phyloP scores from a whole-genome alignment of 164 flowering plant genomes.

The Macadamia integrifolia region DNA sequence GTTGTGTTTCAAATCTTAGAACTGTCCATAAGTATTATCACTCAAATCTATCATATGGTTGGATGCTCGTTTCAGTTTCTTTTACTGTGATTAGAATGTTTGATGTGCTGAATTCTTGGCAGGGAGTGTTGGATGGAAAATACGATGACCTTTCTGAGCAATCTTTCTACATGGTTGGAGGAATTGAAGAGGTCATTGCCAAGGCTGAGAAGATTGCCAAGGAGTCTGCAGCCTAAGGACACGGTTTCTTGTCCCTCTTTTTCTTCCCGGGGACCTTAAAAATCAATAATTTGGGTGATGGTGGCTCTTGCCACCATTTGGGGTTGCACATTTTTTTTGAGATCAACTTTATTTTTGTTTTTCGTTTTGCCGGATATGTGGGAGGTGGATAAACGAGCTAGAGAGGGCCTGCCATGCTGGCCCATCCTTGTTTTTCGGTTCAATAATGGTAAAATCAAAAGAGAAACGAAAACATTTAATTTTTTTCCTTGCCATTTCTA shows the following conservation, averaged over 20 bases:
- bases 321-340: conserved; percentile 27
- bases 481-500: too few relatives aligned
- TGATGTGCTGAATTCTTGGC: conserved; percentile 4
- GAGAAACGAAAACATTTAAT: background rate
- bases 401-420: conserved; percentile 6
- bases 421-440: background rate
- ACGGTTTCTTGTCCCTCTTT: background rate
- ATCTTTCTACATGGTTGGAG: conserved; percentile 98
- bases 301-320: conserved; percentile 33
- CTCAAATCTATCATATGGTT: too few relatives aligned
- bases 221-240: conserved; percentile 55
- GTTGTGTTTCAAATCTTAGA: too few relatives aligned
- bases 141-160: conserved; percentile 94
- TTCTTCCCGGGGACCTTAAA: conserved; percentile 12
- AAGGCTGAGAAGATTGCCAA: conserved; percentile 96
- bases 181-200: conserved; percentile 92
- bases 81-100: too few relatives aligned
- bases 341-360: conserved; percentile 19
- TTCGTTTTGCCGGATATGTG: conserved; percentile 14
- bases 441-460: background rate
- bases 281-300: conserved; percentile 47
- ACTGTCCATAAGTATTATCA: too few relatives aligned
- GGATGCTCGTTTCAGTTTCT: too few relatives aligned
- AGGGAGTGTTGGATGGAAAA: conserved; percentile 97
- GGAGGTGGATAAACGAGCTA: conserved; percentile 12